phyloP scores from a whole-genome alignment of 2,329 filamentous ascomycete genomes.

The Celoporthe dispersa region DNA sequence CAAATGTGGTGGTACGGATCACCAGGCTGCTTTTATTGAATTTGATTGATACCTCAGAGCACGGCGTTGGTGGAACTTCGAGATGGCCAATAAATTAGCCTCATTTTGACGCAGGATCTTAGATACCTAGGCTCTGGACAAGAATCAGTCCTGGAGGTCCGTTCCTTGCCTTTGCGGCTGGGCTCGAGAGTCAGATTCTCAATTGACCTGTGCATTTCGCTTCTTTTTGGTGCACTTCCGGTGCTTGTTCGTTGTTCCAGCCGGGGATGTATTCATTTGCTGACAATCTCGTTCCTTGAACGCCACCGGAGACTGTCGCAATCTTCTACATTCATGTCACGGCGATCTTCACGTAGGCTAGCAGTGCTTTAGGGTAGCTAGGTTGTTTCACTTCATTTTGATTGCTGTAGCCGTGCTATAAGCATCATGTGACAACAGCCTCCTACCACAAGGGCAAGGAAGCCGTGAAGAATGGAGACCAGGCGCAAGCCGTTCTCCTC shows the following conservation, averaged over 20 bases:
- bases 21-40: neutral
- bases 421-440: conserved; percentile 53
- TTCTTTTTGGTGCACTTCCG: neutral
- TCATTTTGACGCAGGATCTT: neutral
- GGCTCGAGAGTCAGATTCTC: neutral
- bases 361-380: neutral
- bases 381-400: conserved; percentile 31
- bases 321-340: neutral
- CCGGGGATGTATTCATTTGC: neutral
- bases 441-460: conserved; percentile 40
- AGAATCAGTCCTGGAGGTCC: neutral
- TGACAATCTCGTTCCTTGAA: neutral
- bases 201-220: neutral
- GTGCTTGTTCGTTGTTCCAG: neutral
- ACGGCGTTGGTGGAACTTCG: neutral
- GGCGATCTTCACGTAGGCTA: neutral
- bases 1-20: neutral
- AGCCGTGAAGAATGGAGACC: conserved; percentile 56
- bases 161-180: neutral
- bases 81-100: neutral
- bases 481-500: conserved; percentile 73
- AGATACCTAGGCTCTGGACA: neutral
- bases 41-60: conserved; percentile 5
- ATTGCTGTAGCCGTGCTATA: conserved; percentile 43
- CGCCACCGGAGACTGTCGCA: neutral